Percentiles rank a stretch among this genome's conserved stretches.
Evolutionary conservation across 345 rosid genomes (phyloP).

Genomic region (Eucalyptus sp.): DNA sequence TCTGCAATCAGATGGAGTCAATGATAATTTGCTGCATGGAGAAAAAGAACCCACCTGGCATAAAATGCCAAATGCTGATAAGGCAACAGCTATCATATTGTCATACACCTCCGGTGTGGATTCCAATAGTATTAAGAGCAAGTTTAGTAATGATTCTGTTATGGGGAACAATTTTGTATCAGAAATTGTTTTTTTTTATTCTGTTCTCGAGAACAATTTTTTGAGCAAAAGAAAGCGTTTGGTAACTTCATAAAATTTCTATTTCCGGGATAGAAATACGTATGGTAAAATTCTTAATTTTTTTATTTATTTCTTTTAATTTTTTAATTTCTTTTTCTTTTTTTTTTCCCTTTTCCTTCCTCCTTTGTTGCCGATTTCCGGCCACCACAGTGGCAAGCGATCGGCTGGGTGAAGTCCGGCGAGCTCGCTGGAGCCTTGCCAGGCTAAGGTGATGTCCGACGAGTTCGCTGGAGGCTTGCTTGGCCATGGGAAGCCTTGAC

Average conservation of each 20-base stretch:
- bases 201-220: fast-evolving
- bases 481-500: too few relatives aligned
- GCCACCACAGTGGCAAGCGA: too few relatives aligned
- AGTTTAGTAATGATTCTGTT: fast-evolving
- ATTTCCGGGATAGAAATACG: fast-evolving
- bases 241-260: too few relatives aligned
- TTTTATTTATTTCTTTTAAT: too few relatives aligned
- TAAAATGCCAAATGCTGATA: not conserved
- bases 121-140: not conserved
- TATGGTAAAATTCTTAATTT: too few relatives aligned
- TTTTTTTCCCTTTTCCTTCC: too few relatives aligned
- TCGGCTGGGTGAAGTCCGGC: fast-evolving
- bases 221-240: too few relatives aligned
- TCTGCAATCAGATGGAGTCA: not conserved
- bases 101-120: not conserved
- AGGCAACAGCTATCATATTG: not conserved
- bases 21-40: not conserved
- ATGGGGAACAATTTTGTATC: fast-evolving
- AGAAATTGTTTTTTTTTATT: too few relatives aligned
- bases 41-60: not conserved
- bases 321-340: too few relatives aligned
- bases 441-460: too few relatives aligned
- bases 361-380: fast-evolving
- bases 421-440: too few relatives aligned
- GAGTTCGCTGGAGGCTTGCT: too few relatives aligned